These are phyloP conservation scores for Echites panduratus DNA, from an alignment of 257 asterid species.

Conservation along the genomic window DNA sequence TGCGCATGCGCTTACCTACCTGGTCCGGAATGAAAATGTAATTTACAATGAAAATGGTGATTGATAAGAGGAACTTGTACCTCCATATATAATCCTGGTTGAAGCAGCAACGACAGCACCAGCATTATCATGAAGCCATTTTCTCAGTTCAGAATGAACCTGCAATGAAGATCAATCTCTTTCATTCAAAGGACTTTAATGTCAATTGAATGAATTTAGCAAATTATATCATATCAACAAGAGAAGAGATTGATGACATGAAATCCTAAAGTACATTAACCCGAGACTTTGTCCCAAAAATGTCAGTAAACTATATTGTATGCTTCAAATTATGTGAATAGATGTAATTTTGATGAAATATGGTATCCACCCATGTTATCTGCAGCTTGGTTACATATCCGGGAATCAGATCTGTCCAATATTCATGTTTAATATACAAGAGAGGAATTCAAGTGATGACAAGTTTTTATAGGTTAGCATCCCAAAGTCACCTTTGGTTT, in stretches of 20 bases:
- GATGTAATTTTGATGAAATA: not conserved
- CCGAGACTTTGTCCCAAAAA: not conserved
- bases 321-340: not conserved
- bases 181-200: not conserved
- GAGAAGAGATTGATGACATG: not conserved
- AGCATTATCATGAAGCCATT: constrained; percentile 29
- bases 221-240: not conserved
- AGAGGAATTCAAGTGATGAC: not conserved
- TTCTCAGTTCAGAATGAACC: constrained; percentile 31
- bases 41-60: not conserved
- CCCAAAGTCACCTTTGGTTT: no score
- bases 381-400: not conserved
- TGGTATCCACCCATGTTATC: not conserved
- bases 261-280: not conserved
- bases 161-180: constrained; percentile 3
- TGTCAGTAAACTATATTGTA: not conserved
- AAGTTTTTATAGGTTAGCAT: not conserved
- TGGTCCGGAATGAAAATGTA: not conserved
- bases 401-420: not conserved
- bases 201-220: not conserved
- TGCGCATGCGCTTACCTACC: not conserved
- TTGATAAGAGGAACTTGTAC: constrained; percentile 5
- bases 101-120: constrained; percentile 26
- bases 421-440: not conserved
- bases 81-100: constrained; percentile 32